Evolutionary conservation across 306 rosid genomes (phyloP).

Genomic region (Rosa persica): DNA sequence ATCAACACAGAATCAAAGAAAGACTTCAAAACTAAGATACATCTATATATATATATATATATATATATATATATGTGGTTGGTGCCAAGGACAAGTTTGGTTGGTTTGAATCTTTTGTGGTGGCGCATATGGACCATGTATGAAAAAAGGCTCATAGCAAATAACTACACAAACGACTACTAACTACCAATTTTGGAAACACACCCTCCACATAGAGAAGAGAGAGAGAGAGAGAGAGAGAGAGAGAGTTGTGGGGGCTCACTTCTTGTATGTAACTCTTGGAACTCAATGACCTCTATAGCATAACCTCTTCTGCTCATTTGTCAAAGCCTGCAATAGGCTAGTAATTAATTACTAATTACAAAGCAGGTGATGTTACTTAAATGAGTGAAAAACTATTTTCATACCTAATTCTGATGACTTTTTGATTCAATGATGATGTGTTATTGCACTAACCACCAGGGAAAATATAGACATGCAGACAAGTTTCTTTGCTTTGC

Average conservation of each 20-base stretch:
- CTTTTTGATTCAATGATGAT: background rate
- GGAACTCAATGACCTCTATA: slow-evolving; percentile 20
- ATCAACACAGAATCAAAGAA: slow-evolving; percentile 22
- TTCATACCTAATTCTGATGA: slow-evolving; percentile 33
- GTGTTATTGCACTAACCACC: background rate
- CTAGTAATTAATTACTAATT: too few relatives aligned
- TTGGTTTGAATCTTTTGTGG: slow-evolving; percentile 29
- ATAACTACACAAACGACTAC: slow-evolving; percentile 21
- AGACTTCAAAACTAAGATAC: slow-evolving; percentile 25
- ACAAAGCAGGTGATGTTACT: background rate
- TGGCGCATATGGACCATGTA: slow-evolving; percentile 42
- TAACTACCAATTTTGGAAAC: slow-evolving; percentile 14
- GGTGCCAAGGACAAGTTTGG: slow-evolving; percentile 22
- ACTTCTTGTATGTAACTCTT: slow-evolving; percentile 26
- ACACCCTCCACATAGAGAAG: slow-evolving; percentile 12
- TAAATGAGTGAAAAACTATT: background rate
- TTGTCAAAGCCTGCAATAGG: slow-evolving; percentile 24
- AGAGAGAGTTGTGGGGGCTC: slow-evolving; percentile 13
- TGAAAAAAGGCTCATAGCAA: slow-evolving; percentile 8
- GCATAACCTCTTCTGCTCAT: background rate
- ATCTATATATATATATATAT: too few relatives aligned
- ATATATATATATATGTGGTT: background rate
- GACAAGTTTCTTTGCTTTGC: background rate
- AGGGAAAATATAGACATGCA: background rate
- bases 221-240: background rate